Evolutionary conservation across 306 rosid genomes (phyloP).

Genomic region (Vigna unguiculata): DNA sequence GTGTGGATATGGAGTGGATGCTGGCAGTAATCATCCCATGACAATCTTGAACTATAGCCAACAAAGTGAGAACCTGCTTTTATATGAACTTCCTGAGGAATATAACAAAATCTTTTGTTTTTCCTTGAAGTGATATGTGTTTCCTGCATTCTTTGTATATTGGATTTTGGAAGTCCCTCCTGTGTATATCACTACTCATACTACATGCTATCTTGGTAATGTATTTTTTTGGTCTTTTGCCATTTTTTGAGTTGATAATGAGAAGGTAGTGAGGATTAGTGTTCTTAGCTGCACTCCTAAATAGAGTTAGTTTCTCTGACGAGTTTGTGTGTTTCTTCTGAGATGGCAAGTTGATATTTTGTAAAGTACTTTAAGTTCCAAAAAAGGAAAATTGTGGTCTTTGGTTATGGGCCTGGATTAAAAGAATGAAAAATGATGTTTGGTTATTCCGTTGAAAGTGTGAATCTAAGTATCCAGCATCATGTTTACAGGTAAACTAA

Average conservation of each 20-base stretch:
- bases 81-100: conserved; percentile 19
- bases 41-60: conserved; percentile 50
- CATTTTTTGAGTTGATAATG: conserved; percentile 8
- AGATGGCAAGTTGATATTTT: neutral
- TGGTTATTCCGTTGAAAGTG: conserved; percentile 17
- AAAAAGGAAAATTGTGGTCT: neutral
- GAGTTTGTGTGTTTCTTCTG: neutral
- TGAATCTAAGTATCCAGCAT: conserved; percentile 40
- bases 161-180: conserved; percentile 25
- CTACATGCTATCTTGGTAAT: neutral
- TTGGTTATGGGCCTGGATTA: neutral
- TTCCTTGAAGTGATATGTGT: neutral
- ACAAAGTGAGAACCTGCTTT: conserved; percentile 54
- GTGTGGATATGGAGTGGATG: conserved; percentile 54
- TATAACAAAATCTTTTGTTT: neutral
- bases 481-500: conserved; percentile 55
- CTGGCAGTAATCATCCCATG: conserved; percentile 48
- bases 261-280: neutral
- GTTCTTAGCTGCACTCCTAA: conserved; percentile 16
- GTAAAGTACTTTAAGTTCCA: neutral
- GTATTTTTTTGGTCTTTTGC: conserved; percentile 17
- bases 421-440: neutral
- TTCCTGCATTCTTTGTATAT: conserved; percentile 1
- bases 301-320: conserved; percentile 22
- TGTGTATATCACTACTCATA: conserved; percentile 9